These are phyloP conservation scores for Talaromyces liani DNA, from an alignment of 495 filamentous ascomycete species.

Conservation along the genomic window DNA sequence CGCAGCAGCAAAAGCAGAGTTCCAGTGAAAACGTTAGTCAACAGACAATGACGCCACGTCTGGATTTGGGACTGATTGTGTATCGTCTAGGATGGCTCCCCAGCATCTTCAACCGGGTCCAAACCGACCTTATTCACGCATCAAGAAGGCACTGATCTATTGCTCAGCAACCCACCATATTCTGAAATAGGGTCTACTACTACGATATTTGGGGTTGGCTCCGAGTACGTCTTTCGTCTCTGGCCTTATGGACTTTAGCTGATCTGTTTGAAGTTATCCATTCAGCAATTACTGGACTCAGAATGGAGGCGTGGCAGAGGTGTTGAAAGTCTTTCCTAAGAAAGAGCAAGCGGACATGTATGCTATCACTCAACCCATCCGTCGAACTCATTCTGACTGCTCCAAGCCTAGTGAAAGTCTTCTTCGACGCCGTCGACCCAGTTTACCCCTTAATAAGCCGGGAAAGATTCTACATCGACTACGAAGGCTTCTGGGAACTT, in stretches of 20 bases:
- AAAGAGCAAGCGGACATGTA: conserved; percentile 63
- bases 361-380: neutral
- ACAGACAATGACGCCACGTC: neutral
- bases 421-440: conserved; percentile 67
- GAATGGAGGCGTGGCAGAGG: conserved; percentile 61
- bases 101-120: conserved; percentile 34
- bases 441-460: conserved; percentile 67
- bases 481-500: conserved; percentile 61
- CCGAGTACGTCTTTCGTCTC: neutral
- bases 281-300: conserved; percentile 76
- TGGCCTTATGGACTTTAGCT: conserved; percentile 11
- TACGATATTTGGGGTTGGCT: conserved; percentile 50
- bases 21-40: conserved; percentile 2
- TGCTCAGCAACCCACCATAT: conserved; percentile 61
- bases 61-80: neutral
- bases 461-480: conserved; percentile 60
- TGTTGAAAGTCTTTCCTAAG: conserved; percentile 59
- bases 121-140: conserved; percentile 33
- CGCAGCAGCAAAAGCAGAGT: neutral
- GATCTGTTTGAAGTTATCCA: conserved; percentile 53
- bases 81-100: conserved; percentile 1
- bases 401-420: conserved; percentile 48
- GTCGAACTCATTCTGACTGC: neutral
- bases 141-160: conserved; percentile 36
- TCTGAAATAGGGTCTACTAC: conserved; percentile 40